A percentile compares a stretch with the other conserved stretches of the same genome.
Evolutionary conservation across 768 basidiomycete genomes (phyloP).

Genomic region (Tricholoma bakamatsutake): DNA sequence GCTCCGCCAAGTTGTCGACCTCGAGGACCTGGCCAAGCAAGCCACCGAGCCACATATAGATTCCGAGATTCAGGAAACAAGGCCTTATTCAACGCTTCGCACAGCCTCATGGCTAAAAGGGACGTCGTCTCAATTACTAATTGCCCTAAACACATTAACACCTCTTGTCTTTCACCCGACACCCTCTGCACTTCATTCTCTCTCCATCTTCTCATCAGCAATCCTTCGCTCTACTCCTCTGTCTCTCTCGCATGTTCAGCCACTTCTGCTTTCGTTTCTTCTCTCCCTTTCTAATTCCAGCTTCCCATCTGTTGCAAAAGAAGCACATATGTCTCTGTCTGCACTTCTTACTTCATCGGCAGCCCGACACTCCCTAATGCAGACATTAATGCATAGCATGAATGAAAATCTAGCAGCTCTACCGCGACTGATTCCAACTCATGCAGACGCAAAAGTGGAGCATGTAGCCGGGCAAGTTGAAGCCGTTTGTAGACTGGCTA

Average conservation of each 20-base stretch:
- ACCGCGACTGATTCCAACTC: constrained; percentile 64
- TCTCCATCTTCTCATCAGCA: constrained; percentile 48
- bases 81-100: constrained; percentile 47
- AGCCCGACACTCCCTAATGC: constrained; percentile 41
- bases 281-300: constrained; percentile 64
- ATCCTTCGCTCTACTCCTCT: constrained; percentile 51
- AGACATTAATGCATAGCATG: constrained; percentile 57
- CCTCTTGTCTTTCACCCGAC: constrained; percentile 70
- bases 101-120: constrained; percentile 76
- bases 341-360: constrained; percentile 39
- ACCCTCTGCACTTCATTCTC: constrained; percentile 51
- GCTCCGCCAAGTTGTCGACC: constrained; percentile 43
- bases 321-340: constrained; percentile 42
- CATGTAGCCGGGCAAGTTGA: constrained; percentile 64
- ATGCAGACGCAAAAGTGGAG: constrained; percentile 69
- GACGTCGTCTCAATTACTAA: constrained; percentile 77
- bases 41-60: constrained; percentile 14
- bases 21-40: constrained; percentile 56
- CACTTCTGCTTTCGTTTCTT: constrained; percentile 65
- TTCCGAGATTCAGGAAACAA: constrained; percentile 15
- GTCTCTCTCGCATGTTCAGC: constrained; percentile 62
- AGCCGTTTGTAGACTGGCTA: constrained; percentile 57
- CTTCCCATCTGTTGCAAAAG: constrained; percentile 44
- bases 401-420: constrained; percentile 60
- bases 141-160: constrained; percentile 73